Percentiles rank a stretch among this genome's conserved stretches.
Conservation (phyloP, 164 flowering plant genomes). For the Stephania yunnanensis region DNA sequence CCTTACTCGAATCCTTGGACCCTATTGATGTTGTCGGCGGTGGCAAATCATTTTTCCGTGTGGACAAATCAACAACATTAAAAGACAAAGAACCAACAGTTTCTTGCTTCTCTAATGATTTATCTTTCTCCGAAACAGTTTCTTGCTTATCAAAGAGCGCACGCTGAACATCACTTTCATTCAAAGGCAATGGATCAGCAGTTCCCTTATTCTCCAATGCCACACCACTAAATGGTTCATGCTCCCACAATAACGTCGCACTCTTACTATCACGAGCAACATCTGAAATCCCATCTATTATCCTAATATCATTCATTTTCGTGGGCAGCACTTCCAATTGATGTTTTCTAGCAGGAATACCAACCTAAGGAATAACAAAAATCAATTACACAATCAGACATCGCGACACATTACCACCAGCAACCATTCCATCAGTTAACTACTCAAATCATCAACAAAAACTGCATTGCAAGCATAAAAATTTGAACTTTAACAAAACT, state of each 20-base stretch:
- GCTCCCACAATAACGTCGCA: neutral
- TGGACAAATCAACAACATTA: constrained; percentile 40
- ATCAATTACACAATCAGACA: neutral
- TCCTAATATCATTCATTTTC: constrained; percentile 26
- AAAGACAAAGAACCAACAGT: constrained; percentile 59
- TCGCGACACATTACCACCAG: neutral
- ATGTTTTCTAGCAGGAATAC: constrained; percentile 22
- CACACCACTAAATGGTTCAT: no score
- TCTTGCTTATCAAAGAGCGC: constrained; percentile 17
- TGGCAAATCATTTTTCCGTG: constrained; percentile 23
- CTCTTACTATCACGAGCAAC: neutral
- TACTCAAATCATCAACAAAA: no score
- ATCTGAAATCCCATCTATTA: neutral
- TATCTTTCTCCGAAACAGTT: constrained; percentile 23
- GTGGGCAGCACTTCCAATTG: constrained; percentile 30
- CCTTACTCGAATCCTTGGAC: constrained; percentile 26
- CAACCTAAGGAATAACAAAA: neutral
- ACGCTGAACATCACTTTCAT: constrained; percentile 23
- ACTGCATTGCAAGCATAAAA: no score
- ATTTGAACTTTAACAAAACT: no score
- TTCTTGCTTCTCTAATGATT: constrained; percentile 30
- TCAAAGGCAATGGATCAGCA: no score
- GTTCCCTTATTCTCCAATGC: no score
- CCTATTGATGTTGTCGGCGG: constrained; percentile 15
- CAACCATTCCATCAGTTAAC: no score